Evolutionary conservation across 352 stramenopile species (phyloP), one percentile per base, ranked within the genome.

Genomic region (Pilasporangium apinafurcum): DNA sequence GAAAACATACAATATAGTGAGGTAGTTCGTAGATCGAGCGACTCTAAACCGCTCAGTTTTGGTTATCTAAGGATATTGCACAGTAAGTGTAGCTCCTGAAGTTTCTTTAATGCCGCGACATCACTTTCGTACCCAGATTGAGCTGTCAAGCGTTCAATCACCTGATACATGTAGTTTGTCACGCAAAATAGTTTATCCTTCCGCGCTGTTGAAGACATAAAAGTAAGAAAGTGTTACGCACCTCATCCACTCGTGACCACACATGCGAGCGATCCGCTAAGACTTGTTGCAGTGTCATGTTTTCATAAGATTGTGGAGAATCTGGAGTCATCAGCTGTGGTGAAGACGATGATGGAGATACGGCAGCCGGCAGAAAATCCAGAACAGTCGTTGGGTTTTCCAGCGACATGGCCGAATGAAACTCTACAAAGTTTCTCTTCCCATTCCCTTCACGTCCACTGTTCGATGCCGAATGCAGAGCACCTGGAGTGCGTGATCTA

Each of bases 371-470:
- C 2, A 69, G 43, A 37, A 69, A 59, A 24, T 74, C 54, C 2
- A 58, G 4, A 5, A 62, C 13, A 13, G 29, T 61, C 20, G 44
- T 38, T 2, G 58, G 58, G 37, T 76, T 55, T 27, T 83, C 70
- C 21, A 86, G 49, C 27, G 74, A 83, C 70, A 86, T 86, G 48
- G 70, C 83, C 22, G 63, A 59, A 47, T 86, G 74, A 46, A 84
- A 86, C 41, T 86, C 74, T 12, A 86, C 59, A 20, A 73, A 70
- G 21, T 17, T 37, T 37, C n/a, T n/a, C n/a, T n/a, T n/a, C n/a
- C n/a, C n/a, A n/a, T n/a, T n/a, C n/a, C n/a, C n/a, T n/a, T n/a
- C n/a, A n/a, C n/a, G n/a, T n/a, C n/a, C n/a, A n/a, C n/a, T n/a
- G n/a, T n/a, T n/a, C n/a, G n/a, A n/a, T n/a, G n/a, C n/a, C n/a